phyloP scores from a whole-genome alignment of 345 rosid species.

The Carallia brachiata region DNA sequence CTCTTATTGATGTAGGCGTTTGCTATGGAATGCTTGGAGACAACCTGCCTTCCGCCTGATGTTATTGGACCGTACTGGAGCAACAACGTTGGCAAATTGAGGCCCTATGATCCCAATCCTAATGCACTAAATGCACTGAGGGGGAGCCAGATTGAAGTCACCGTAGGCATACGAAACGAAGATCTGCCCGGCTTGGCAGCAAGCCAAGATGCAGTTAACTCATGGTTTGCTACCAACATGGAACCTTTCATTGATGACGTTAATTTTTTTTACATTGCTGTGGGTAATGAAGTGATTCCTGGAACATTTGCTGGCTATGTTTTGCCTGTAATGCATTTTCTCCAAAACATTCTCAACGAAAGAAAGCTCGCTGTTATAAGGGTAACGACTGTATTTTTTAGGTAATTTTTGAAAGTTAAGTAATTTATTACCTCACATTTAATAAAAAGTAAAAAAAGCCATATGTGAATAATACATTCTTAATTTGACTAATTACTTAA shows the following conservation, averaged over 20 bases:
- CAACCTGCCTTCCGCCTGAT: slow-evolving; percentile 12
- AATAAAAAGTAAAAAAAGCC: too few species aligned
- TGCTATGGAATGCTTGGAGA: slow-evolving; percentile 13
- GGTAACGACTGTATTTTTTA: slow-evolving; percentile 2
- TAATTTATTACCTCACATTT: too few species aligned
- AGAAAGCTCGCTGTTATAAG: not conserved
- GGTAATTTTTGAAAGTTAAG: too few species aligned
- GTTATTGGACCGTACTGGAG: slow-evolving; percentile 14
- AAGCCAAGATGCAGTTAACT: slow-evolving; percentile 1
- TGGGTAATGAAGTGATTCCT: slow-evolving; percentile 19
- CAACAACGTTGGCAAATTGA: not conserved
- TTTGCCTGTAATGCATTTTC: slow-evolving; percentile 7
- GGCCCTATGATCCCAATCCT: slow-evolving; percentile 18
- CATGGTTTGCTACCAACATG: slow-evolving; percentile 12
- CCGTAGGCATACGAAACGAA: slow-evolving; percentile 10
- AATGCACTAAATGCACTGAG: slow-evolving; percentile 10
- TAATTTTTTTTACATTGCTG: not conserved
- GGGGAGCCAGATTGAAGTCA: slow-evolving; percentile 5
- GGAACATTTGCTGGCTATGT: not conserved
- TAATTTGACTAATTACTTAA: too few species aligned
- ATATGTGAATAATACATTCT: too few species aligned
- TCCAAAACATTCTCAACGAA: not conserved
- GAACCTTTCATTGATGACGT: slow-evolving; percentile 4
- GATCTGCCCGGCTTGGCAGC: slow-evolving; percentile 17
- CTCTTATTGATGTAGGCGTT: slow-evolving; percentile 13